Percentiles rank a stretch among this genome's conserved stretches.
phyloP scores from a whole-genome alignment of 306 rosid species.

The Vachellia collinsii region DNA sequence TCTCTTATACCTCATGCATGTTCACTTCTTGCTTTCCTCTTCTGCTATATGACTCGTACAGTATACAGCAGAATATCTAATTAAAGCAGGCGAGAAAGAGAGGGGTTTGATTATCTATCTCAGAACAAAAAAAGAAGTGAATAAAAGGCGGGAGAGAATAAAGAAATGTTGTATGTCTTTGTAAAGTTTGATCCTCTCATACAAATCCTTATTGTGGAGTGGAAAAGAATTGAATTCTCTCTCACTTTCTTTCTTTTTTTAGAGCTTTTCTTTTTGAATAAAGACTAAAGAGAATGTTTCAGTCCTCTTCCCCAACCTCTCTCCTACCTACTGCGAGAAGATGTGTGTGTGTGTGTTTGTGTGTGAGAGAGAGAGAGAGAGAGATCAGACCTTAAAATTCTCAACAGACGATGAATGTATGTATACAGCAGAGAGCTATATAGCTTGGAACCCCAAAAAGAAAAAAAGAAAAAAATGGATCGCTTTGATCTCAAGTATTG shows the following conservation, averaged over 20 bases:
- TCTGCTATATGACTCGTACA: slow-evolving; percentile 19
- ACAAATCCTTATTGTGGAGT: slow-evolving; percentile 40
- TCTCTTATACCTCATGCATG: slow-evolving; percentile 34
- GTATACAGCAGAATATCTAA: slow-evolving; percentile 27
- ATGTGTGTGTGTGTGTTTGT: too few relatives aligned
- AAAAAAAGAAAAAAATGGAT: not conserved
- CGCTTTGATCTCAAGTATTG: slow-evolving; percentile 77
- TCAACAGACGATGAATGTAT: slow-evolving; percentile 32
- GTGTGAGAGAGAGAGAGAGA: slow-evolving; percentile 1
- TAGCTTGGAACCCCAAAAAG: not conserved
- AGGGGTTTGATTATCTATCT: slow-evolving; percentile 1
- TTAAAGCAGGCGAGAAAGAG: slow-evolving; percentile 24
- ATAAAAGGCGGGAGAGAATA: slow-evolving; percentile 22
- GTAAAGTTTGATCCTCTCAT: slow-evolving; percentile 53
- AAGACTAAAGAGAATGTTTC: slow-evolving; percentile 31
- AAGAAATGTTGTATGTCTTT: slow-evolving; percentile 51
- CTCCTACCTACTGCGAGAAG: slow-evolving; percentile 32
- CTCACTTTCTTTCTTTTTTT: slow-evolving; percentile 46
- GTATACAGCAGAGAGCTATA: slow-evolving; percentile 31
- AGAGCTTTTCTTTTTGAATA: slow-evolving; percentile 35
- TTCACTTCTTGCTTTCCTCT: slow-evolving; percentile 42
- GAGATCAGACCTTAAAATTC: slow-evolving; percentile 33
- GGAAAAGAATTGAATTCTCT: slow-evolving; percentile 49
- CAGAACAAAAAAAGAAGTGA: slow-evolving; percentile 24
- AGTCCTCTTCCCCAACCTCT: slow-evolving; percentile 29